Percentiles rank a stretch among this genome's conserved stretches.
phyloP scores from a whole-genome alignment of 2,329 filamentous ascomycete species.

The Akanthomyces dipterigenus region DNA sequence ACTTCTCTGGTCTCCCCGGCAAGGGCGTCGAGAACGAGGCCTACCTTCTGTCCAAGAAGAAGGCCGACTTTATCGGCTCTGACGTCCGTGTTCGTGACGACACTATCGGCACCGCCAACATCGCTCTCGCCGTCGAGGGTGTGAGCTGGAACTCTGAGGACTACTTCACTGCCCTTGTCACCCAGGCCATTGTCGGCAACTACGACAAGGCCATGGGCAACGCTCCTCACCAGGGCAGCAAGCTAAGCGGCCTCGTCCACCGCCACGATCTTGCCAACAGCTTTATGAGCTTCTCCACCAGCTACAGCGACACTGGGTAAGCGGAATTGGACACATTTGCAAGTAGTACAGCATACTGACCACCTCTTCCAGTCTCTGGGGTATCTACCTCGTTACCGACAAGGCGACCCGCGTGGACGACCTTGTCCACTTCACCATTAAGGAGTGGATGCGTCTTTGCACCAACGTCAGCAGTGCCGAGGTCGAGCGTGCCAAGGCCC shows the following conservation, averaged over 20 bases:
- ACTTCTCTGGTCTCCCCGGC: slow-evolving; percentile 76
- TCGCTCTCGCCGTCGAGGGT: slow-evolving; percentile 97
- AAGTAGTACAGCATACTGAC: slow-evolving; percentile 17
- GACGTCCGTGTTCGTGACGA: slow-evolving; percentile 95
- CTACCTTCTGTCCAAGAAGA: slow-evolving; percentile 72
- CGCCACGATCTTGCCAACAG: slow-evolving; percentile 95
- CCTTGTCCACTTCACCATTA: slow-evolving; percentile 94
- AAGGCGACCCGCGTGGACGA: slow-evolving; percentile 84
- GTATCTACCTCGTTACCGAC: slow-evolving; percentile 96
- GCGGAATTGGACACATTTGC: slow-evolving; percentile 20
- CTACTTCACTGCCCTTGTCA: slow-evolving; percentile 97
- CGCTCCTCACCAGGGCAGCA: slow-evolving; percentile 94
- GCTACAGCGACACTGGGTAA: slow-evolving; percentile 98
- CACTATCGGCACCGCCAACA: slow-evolving; percentile 92
- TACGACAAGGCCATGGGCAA: slow-evolving; percentile 99
- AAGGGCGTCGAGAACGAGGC: slow-evolving; percentile 69
- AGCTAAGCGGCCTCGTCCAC: slow-evolving; percentile 91
- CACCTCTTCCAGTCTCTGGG: slow-evolving; percentile 70
- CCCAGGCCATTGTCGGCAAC: slow-evolving; percentile 98
- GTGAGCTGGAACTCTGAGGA: slow-evolving; percentile 99
- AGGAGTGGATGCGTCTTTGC: slow-evolving; percentile 95
- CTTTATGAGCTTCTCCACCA: slow-evolving; percentile 99
- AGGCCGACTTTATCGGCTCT: slow-evolving; percentile 92
- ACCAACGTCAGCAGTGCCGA: slow-evolving; percentile 83
- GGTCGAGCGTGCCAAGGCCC: slow-evolving; percentile 96